These are phyloP conservation scores for Typha latifolia DNA, from an alignment of 176 grass and related monocot genomes.

Conservation along the genomic window DNA sequence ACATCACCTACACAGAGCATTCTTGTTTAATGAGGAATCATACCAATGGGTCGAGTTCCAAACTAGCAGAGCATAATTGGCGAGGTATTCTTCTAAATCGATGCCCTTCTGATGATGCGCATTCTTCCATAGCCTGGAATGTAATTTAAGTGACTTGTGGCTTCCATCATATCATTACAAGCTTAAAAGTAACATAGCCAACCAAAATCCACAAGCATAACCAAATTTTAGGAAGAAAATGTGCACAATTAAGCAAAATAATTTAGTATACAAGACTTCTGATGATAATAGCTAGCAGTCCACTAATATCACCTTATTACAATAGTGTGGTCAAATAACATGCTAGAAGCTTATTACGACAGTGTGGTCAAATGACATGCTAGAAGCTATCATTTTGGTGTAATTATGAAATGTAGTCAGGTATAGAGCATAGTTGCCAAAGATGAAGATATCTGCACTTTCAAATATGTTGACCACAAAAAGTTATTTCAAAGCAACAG, in stretches of 20 bases:
- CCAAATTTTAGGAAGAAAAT: too few species aligned
- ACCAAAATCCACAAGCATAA: not conserved
- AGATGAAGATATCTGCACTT: not conserved
- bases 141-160: constrained; percentile 8
- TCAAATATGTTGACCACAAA: not conserved
- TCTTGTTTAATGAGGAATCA: not conserved
- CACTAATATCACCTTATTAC: not conserved
- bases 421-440: not conserved
- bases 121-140: constrained; percentile 37
- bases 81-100: constrained; percentile 70
- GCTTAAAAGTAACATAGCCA: not conserved
- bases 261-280: too few species aligned
- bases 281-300: too few species aligned
- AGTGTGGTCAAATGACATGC: not conserved
- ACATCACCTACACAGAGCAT: too few species aligned
- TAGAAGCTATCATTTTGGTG: too few species aligned
- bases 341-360: not conserved
- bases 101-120: constrained; percentile 42
- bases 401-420: not conserved
- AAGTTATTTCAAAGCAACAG: too few species aligned
- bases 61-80: constrained; percentile 39
- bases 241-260: too few species aligned
- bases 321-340: not conserved
- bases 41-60: constrained; percentile 73
- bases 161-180: not conserved